A percentile compares a stretch with the other conserved stretches of the same genome.
These are phyloP conservation scores for Vishniacozyma victoriae DNA, from an alignment of 768 basidiomycete species.

Conservation along the genomic window DNA sequence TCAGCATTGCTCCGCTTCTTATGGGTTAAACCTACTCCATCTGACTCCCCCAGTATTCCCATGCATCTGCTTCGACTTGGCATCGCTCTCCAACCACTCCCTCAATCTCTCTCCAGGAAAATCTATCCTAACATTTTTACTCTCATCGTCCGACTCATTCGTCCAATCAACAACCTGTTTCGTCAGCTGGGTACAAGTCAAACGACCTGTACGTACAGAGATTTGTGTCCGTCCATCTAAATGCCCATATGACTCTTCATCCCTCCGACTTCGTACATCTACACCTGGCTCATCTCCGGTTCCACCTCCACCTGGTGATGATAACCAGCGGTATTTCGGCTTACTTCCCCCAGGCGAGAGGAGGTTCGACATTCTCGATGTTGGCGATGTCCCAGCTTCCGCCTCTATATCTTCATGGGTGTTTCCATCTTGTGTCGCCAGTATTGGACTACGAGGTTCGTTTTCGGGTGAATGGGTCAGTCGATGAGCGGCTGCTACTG, in stretches of 20 bases:
- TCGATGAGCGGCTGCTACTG: too few species aligned
- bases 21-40: conserved; percentile 38
- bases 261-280: conserved; percentile 37
- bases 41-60: conserved; percentile 37
- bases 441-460: too few species aligned
- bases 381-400: too few species aligned
- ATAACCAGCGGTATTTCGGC: conserved; percentile 37
- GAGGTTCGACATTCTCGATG: too few species aligned
- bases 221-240: conserved; percentile 29
- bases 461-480: too few species aligned
- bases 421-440: too few species aligned
- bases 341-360: neutral
- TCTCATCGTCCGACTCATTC: conserved; percentile 25
- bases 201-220: conserved; percentile 18
- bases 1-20: neutral
- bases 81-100: conserved; percentile 38
- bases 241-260: conserved; percentile 40
- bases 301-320: conserved; percentile 16
- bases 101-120: conserved; percentile 37
- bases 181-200: too few species aligned
- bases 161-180: conserved; percentile 42
- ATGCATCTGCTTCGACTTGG: conserved; percentile 13
- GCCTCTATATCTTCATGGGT: too few species aligned
- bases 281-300: conserved; percentile 46
- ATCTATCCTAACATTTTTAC: conserved; percentile 32